These are phyloP conservation scores for Deakozyma indianensis DNA, from an alignment of 805 yeast species.

Conservation along the genomic window DNA sequence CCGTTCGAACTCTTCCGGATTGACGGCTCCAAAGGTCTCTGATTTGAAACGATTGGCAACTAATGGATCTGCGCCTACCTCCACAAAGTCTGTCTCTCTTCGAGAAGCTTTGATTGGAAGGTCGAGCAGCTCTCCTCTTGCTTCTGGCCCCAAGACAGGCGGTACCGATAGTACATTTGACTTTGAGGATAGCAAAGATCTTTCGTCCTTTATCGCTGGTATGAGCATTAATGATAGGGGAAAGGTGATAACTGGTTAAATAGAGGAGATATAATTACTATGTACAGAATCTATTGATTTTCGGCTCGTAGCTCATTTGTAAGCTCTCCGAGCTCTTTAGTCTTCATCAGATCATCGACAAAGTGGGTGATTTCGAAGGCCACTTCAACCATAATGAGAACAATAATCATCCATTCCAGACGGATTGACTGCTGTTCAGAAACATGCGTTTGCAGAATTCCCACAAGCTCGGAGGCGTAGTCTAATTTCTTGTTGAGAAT, in stretches of 20 bases:
- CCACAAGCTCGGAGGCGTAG: slow-evolving; percentile 79
- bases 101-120: background rate
- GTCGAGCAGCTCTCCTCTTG: background rate
- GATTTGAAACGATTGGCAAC: background rate
- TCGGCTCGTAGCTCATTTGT: background rate
- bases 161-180: background rate
- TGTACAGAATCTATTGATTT: background rate
- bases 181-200: background rate
- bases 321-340: background rate
- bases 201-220: background rate
- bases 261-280: background rate
- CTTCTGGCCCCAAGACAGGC: no score
- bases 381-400: slow-evolving; percentile 73
- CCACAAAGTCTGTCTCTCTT: background rate
- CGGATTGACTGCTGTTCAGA: slow-evolving; percentile 64
- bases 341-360: slow-evolving; percentile 28
- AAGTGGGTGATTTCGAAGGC: slow-evolving; percentile 68
- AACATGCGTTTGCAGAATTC: slow-evolving; percentile 59
- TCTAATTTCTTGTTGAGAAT: slow-evolving; percentile 77
- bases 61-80: background rate
- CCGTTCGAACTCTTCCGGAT: background rate
- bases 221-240: background rate
- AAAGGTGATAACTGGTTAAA: background rate
- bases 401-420: slow-evolving; percentile 79
- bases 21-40: background rate